These are phyloP conservation scores for Fusarium palustre DNA, from an alignment of 2,329 filamentous ascomycete species.

Conservation along the genomic window DNA sequence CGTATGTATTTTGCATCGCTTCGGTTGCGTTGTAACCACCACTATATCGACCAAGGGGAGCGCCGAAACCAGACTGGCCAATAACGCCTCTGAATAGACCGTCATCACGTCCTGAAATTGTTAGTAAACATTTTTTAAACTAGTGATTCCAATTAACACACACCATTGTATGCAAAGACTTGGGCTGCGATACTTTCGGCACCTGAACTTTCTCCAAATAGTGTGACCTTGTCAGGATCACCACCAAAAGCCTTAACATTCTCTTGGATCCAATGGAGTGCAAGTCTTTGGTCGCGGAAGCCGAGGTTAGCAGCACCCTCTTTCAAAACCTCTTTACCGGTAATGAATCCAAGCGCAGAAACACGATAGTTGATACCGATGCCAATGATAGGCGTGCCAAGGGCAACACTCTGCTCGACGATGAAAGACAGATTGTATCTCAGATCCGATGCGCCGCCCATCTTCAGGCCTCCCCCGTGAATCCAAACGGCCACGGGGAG, in stretches of 20 bases:
- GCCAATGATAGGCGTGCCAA: slow-evolving; percentile 61
- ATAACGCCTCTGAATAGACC: slow-evolving; percentile 64
- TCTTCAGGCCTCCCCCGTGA: slow-evolving; percentile 55
- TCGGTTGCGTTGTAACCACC: slow-evolving; percentile 48
- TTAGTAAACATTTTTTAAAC: background rate
- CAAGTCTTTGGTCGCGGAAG: slow-evolving; percentile 61
- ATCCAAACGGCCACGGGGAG: slow-evolving; percentile 71
- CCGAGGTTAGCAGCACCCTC: slow-evolving; percentile 63
- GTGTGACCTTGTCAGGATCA: slow-evolving; percentile 58
- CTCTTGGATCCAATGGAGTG: slow-evolving; percentile 60
- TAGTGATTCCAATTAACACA: background rate
- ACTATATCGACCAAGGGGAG: slow-evolving; percentile 45
- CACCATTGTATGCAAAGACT: slow-evolving; percentile 49
- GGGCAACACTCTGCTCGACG: slow-evolving; percentile 59
- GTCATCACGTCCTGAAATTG: slow-evolving; percentile 55
- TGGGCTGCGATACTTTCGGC: slow-evolving; percentile 42
- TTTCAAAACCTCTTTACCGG: slow-evolving; percentile 53
- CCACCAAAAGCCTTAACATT: slow-evolving; percentile 61
- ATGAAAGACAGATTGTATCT: slow-evolving; percentile 72
- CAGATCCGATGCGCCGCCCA: slow-evolving; percentile 54
- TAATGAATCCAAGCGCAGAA: slow-evolving; percentile 61
- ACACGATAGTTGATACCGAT: slow-evolving; percentile 64
- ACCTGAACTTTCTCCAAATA: slow-evolving; percentile 65
- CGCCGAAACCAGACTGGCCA: slow-evolving; percentile 60
- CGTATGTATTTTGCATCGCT: slow-evolving; percentile 45